Evolutionary conservation across 108 stramenopile species (phyloP), one percentile per base, ranked within the genome.

Genomic region (Nitzschia sp.): DNA sequence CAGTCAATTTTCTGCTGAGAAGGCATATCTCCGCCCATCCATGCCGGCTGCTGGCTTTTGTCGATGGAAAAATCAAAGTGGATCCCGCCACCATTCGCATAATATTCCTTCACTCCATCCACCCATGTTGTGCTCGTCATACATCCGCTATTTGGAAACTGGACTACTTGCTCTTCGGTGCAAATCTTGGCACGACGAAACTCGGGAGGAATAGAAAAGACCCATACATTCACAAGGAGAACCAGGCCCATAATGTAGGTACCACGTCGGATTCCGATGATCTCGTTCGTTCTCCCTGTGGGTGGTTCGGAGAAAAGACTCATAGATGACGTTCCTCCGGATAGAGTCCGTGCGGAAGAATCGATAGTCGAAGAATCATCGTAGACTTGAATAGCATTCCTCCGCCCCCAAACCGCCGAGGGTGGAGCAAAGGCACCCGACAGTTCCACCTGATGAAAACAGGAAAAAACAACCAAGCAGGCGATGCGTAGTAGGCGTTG

Each of bases 51-150:
- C 9, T 4, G 19, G 19, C 48, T 58, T 15, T 58, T 34, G 11
- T 78, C 80, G 25, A 81, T 63, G 13, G 73, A 75, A 44, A 81
- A 81, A 66, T 81, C 77, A 35, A 67, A 81, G 5, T 78, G 61
- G 23, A 81, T 53, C 1, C 80, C 80, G 16, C 80, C 80, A 15
- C 80, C 80, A 55, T 64, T 71, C 33, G 33, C 48, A 59, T 81
- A 81, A 47, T 81, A 81, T 16, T 73, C 59, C 3, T 35, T n/a
- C 53, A 82, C 64, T 32, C 78, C 78, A 13, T 27, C 25, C 0
- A 35, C 19, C 74, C 77, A 82, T 48, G 50, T 33, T 28, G 71
- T 44, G 1, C 35, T 26, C 0, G 81, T 79, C 54, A 67, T 62
- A 23, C 78, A 78, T 11, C 48, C 48, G 21, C 48, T 50, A 0